Percentiles rank a stretch among this genome's conserved stretches.
phyloP scores from a whole-genome alignment of 345 rosid species.

The Pugionium dolabratum region DNA sequence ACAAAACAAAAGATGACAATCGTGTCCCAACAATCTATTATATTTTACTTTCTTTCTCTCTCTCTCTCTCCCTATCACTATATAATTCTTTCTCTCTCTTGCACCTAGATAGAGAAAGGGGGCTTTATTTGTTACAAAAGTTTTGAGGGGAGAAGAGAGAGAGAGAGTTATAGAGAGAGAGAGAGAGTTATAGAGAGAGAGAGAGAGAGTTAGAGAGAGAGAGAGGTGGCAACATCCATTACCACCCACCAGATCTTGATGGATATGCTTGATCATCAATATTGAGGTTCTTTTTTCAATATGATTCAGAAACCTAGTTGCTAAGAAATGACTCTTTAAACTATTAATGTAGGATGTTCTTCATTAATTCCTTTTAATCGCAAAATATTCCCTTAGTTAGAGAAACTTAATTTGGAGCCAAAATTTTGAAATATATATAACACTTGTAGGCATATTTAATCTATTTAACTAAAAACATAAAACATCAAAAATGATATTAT shows the following conservation, averaged over 20 bases:
- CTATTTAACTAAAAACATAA: neutral
- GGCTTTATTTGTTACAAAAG: constrained; percentile 85
- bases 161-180: constrained; percentile 44
- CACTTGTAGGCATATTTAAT: too few relatives aligned
- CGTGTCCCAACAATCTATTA: constrained; percentile 62
- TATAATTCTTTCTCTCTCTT: constrained; percentile 36
- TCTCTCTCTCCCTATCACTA: constrained; percentile 39
- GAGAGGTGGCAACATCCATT: constrained; percentile 43
- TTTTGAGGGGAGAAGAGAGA: constrained; percentile 41
- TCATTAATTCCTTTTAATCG: neutral
- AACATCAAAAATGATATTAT: neutral
- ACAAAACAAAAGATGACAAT: constrained; percentile 42
- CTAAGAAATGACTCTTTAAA: too few relatives aligned
- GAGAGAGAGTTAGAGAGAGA: constrained; percentile 39
- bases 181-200: constrained; percentile 42
- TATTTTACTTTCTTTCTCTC: constrained; percentile 39
- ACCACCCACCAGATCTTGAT: constrained; percentile 79
- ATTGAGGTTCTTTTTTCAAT: constrained; percentile 23
- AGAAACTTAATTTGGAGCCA: too few relatives aligned
- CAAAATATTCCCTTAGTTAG: neutral
- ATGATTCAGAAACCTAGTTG: too few relatives aligned
- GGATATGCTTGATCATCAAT: constrained; percentile 46
- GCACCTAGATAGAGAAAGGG: constrained; percentile 42
- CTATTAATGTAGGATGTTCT: neutral
- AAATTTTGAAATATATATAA: too few relatives aligned